Base-by-base conservation (phyloP, 1,284 basidiomycete species). In the Tausonia pullulans region DNA sequence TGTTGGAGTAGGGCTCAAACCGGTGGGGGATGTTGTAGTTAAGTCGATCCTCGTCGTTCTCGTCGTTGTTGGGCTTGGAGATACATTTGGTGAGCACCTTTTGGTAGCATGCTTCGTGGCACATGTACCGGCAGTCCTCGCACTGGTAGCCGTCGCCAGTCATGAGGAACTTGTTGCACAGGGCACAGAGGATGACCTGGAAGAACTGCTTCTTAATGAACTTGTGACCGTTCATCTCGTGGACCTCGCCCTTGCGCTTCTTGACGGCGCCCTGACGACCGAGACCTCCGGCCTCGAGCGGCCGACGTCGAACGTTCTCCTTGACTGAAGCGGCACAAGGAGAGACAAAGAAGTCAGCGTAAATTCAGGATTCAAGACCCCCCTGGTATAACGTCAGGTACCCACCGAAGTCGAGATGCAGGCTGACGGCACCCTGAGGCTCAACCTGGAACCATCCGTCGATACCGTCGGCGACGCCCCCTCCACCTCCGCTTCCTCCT, bases 1-100 rank as follows among this genome's bases (percentile, higher is more conserved):
- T 87, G 75, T 97, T 98, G 70, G 94, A 98, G 74, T 98, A 86
- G 44, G 93, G 87, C 73, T 95, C 91, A 79, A 98, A 99, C 40
- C 96, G 88, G 78, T 99, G 96, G 57, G 96, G 96, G 72, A 99
- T 98, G 64, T 96, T 89, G 78, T 98, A 94, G 73, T 99, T 98
- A 76, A 98, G 93, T 80, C 98, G 97, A 78, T 98, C 94, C 77
- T 91, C 95, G 77, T 98, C 95, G 66, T 86, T 89, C 71, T 97
- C 91, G 67, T 92, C 94, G 61, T 87, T 86, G 74, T 90, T 92
- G 60, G 91, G 94, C 78, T 98, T 97, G 59, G 91, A 94, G 71
- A 98, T 97, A 81, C 96, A 99, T 77, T 98, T 98, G 5, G 95
- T 99, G 70, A 98, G 93, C 16, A 98, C 95, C 77, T 98, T 98